Evolutionary conservation across 2,329 filamentous ascomycete genomes (phyloP).

Genomic region (Laburnicola sp.): DNA sequence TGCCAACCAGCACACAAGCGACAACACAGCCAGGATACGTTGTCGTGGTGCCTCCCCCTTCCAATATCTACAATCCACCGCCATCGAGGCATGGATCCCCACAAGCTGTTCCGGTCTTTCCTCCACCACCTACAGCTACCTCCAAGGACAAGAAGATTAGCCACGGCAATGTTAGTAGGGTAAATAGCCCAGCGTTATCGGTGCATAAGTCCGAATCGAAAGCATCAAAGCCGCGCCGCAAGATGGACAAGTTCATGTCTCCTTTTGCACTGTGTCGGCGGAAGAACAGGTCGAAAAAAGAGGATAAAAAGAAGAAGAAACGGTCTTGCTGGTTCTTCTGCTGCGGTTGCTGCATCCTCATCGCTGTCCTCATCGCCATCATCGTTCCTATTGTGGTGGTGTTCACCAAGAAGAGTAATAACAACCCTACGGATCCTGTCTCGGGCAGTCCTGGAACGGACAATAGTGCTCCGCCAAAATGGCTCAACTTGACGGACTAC

Average conservation of each 20-base stretch:
- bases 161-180: slow-evolving; percentile 30
- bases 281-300: slow-evolving; percentile 21
- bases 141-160: slow-evolving; percentile 31
- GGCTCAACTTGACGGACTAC: slow-evolving; percentile 84
- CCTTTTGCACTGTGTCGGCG: slow-evolving; percentile 27
- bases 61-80: slow-evolving; percentile 16
- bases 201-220: slow-evolving; percentile 29
- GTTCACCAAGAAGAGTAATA: slow-evolving; percentile 44
- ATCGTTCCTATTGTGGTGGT: slow-evolving; percentile 46
- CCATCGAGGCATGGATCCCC: slow-evolving; percentile 2
- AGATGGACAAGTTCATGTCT: slow-evolving; percentile 33
- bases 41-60: slow-evolving; percentile 15
- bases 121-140: slow-evolving; percentile 35
- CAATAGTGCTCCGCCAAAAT: slow-evolving; percentile 51
- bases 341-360: slow-evolving; percentile 43
- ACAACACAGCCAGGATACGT: slow-evolving; percentile 1
- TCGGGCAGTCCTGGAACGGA: slow-evolving; percentile 17
- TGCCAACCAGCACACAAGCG: slow-evolving; percentile 22
- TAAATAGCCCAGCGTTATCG: slow-evolving; percentile 24
- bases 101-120: slow-evolving; percentile 32
- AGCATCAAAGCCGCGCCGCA: slow-evolving; percentile 34
- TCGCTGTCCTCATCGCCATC: slow-evolving; percentile 43
- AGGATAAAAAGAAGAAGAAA: slow-evolving; percentile 38
- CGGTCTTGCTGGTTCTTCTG: slow-evolving; percentile 38
- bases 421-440: slow-evolving; percentile 28